A percentile compares a stretch with the other conserved stretches of the same genome.
phyloP scores from a whole-genome alignment of 257 asterid genomes.

The Lithospermum erythrorhizon region DNA sequence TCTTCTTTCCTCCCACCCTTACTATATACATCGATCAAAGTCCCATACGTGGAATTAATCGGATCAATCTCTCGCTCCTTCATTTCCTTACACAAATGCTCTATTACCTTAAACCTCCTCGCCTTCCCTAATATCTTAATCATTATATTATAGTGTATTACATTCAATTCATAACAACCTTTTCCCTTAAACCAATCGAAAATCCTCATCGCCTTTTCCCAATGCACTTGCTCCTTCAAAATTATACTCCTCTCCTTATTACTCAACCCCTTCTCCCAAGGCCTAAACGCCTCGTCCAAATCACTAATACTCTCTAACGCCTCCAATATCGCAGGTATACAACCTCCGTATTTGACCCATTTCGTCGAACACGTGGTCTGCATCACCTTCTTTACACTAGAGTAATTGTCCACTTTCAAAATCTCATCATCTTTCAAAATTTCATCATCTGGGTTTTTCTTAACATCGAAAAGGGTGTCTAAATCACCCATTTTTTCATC shows the following conservation, averaged over 20 bases:
- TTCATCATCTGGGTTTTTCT: constrained; percentile 8
- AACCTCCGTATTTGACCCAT: constrained; percentile 74
- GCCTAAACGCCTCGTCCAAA: constrained; percentile 67
- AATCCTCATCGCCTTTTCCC: constrained; percentile 81
- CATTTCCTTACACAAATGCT: constrained; percentile 69
- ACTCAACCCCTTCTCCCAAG: constrained; percentile 68
- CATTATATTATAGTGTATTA: constrained; percentile 81
- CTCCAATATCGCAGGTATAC: constrained; percentile 66
- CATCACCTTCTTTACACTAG: constrained; percentile 19
- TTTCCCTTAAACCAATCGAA: constrained; percentile 76
- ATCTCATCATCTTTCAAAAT: constrained; percentile 8
- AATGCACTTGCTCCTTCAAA: constrained; percentile 72
- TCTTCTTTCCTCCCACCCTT: constrained; percentile 54
- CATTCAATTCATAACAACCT: constrained; percentile 72
- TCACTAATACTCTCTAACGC: constrained; percentile 42
- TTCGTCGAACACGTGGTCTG: constrained; percentile 65
- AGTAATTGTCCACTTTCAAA: too few species aligned
- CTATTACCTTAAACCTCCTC: constrained; percentile 52
- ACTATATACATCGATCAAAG: constrained; percentile 73
- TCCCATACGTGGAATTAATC: constrained; percentile 83
- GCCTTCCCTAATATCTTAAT: constrained; percentile 68
- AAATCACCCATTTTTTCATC: constrained; percentile 11
- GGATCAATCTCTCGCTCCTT: constrained; percentile 36
- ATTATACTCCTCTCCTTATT: constrained; percentile 76
- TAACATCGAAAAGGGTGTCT: constrained; percentile 14